Base-by-base conservation (phyloP, 305 asterid species). In the Coffea humblotiana region DNA sequence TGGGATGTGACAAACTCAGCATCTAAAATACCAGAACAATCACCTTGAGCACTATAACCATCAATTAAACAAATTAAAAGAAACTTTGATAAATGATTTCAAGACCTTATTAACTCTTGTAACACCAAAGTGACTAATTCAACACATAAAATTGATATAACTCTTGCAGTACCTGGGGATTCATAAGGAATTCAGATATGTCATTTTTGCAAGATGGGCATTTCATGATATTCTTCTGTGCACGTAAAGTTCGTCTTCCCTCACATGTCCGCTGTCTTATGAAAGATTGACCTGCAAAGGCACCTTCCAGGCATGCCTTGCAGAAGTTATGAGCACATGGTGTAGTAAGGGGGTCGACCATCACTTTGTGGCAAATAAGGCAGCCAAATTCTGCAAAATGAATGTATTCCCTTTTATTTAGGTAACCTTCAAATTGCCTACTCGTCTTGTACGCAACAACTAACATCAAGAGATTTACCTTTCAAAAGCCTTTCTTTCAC, bases 241-340 rank as follows among this genome's bases (percentile, higher is more conserved):
- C 81, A 21, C 99, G 87, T 72, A 94, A 88, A 5, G 93, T 86
- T 85, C 98, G 86, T 49, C 90, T 88, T 71, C 97, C 98, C 77
- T 90, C 96, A 82, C 88, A 78, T 27, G 85, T 87, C 89, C 98
- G 89, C 86, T 92, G 89, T 75, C 89, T 92, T 15, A 90, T 75
- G 63, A 85, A 83, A 71, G 97, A 84, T 77, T 91, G 95, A 21
- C 98, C 98, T 56, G 91, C 91, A 90, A 95, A 93, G 71, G 86
- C 88, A 83, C 95, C 94, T 82, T 91, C 93, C 86, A 95, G 79
- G 86, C 98, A 95, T 27, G 86, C 91, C 90, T 92, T 92, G 87
- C 98, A 95, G 87, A 93, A 95, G 84, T 95, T 92, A 58, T 95
- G 98, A 56, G 94, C 98, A 83, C 98, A 95, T 3, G 98, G 98